phyloP scores from a whole-genome alignment of 2,329 filamentous ascomycete genomes.

The Triangularia setosa region DNA sequence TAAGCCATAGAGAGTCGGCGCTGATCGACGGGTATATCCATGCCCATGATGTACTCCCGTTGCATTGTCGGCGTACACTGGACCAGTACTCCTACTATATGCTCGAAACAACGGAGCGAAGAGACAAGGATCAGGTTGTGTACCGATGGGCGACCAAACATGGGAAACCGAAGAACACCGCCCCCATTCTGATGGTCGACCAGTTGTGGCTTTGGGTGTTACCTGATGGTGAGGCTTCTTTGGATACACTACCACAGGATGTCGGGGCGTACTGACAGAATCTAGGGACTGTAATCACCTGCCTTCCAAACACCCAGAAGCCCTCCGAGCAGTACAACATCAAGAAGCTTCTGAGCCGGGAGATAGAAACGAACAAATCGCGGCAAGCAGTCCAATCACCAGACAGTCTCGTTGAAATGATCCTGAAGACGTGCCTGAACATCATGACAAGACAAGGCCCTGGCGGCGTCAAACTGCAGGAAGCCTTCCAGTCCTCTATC shows the following conservation, averaged over 20 bases:
- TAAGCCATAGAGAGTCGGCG: background rate
- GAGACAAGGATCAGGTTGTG: constrained; percentile 19
- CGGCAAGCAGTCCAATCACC: constrained; percentile 4
- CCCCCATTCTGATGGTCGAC: constrained; percentile 21
- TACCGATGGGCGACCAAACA: constrained; percentile 11
- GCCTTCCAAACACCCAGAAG: constrained; percentile 19
- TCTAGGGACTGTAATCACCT: constrained; percentile 14
- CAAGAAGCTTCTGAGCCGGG: background rate
- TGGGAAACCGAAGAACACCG: background rate
- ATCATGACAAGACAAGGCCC: constrained; percentile 12
- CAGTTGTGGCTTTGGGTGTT: constrained; percentile 22
- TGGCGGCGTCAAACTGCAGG: constrained; percentile 7
- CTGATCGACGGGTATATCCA: background rate
- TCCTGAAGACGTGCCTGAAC: constrained; percentile 9
- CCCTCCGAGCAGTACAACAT: constrained; percentile 14
- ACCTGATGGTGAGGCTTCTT: constrained; percentile 7
- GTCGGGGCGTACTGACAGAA: background rate
- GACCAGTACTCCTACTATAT: constrained; percentile 21
- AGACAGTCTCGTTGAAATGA: constrained; percentile 1
- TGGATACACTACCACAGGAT: background rate
- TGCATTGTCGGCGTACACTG: constrained; percentile 21
- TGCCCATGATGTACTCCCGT: background rate
- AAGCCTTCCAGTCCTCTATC: constrained; percentile 13
- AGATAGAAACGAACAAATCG: constrained; percentile 9
- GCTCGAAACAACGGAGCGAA: constrained; percentile 16